These are phyloP conservation scores for Phlegmacium glaucopus DNA, from an alignment of 768 basidiomycete genomes.

Conservation along the genomic window DNA sequence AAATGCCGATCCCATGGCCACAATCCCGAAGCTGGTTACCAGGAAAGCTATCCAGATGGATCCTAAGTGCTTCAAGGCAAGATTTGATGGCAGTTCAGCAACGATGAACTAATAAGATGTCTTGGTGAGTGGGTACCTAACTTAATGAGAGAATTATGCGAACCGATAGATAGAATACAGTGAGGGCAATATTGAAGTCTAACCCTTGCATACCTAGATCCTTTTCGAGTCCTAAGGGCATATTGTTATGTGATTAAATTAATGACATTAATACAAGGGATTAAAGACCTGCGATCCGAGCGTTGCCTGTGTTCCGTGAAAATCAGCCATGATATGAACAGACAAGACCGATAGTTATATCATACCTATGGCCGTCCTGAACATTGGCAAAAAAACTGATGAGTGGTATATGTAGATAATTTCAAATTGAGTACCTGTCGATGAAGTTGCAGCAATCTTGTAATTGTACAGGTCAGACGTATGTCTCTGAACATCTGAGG, in stretches of 20 bases:
- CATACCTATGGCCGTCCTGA: constrained; percentile 20
- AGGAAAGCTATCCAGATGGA: constrained; percentile 35
- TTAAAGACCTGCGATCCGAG: constrained; percentile 19
- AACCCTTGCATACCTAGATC: constrained; percentile 38
- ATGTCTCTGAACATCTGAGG: background rate
- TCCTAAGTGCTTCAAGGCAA: constrained; percentile 38
- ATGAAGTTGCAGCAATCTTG: constrained; percentile 37
- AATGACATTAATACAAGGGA: background rate
- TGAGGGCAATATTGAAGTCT: constrained; percentile 40
- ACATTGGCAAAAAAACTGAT: background rate
- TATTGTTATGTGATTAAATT: background rate
- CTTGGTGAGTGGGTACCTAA: background rate
- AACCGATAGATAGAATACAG: constrained; percentile 39
- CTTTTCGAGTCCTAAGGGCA: constrained; percentile 31
- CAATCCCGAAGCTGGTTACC: constrained; percentile 33
- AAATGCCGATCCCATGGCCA: constrained; percentile 38
- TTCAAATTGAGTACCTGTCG: constrained; percentile 23
- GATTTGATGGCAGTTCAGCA: constrained; percentile 40
- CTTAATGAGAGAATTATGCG: background rate
- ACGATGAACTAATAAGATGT: constrained; percentile 27
- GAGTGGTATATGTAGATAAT: background rate
- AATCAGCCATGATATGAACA: background rate
- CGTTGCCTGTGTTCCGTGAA: constrained; percentile 13
- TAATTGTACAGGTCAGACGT: background rate
- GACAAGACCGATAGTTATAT: background rate